Evolutionary conservation across 345 rosid genomes (phyloP).

Genomic region (Camelina laxa): DNA sequence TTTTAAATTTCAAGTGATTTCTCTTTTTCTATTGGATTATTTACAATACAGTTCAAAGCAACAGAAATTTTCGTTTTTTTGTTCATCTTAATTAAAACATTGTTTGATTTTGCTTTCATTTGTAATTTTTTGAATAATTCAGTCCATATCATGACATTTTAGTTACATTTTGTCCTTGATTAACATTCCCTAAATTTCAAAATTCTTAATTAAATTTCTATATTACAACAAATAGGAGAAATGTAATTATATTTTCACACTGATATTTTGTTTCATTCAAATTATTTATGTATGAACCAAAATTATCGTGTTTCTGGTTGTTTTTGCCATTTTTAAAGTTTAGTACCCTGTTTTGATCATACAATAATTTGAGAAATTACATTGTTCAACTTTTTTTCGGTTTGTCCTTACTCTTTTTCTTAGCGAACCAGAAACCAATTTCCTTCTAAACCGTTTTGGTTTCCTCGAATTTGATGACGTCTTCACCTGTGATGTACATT

Average conservation of each 20-base stretch:
- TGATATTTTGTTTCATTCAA: neutral
- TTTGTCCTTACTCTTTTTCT: neutral
- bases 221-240: neutral
- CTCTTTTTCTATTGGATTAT: conserved; percentile 6
- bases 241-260: neutral
- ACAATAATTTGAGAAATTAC: no score
- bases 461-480: neutral
- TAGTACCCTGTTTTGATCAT: neutral
- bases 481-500: neutral
- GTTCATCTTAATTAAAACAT: conserved; percentile 7
- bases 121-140: conserved; percentile 1
- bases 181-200: neutral
- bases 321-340: neutral
- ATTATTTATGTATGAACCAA: neutral
- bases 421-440: conserved; percentile 1
- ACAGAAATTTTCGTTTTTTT: conserved; percentile 19
- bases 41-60: conserved; percentile 15
- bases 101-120: conserved; percentile 23
- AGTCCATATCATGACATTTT: neutral
- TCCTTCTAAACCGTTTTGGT: neutral
- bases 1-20: conserved; percentile 23
- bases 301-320: neutral
- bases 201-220: neutral
- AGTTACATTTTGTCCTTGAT: conserved; percentile 1
- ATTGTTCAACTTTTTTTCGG: neutral